phyloP scores from a whole-genome alignment of 805 yeast genomes.

The Ogataea nakhonphanomensis region DNA sequence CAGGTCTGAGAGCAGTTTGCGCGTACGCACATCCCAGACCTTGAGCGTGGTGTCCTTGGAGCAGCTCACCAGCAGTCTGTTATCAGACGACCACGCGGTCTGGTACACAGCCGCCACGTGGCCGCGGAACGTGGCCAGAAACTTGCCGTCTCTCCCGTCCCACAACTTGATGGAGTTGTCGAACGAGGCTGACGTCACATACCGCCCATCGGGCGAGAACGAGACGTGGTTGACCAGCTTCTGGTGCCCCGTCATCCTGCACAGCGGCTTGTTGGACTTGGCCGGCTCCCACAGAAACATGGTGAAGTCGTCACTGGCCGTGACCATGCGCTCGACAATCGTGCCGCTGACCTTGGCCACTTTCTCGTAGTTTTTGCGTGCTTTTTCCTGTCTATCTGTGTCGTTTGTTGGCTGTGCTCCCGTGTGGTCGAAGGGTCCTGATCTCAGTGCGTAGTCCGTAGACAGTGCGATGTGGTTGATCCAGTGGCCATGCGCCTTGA shows the following conservation, averaged over 20 bases:
- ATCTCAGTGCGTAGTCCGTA: conserved; percentile 82
- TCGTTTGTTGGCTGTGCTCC: conserved; percentile 42
- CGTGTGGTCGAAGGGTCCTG: conserved; percentile 84
- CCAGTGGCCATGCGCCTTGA: conserved; percentile 96
- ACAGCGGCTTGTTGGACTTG: conserved; percentile 73
- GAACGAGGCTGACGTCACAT: conserved; percentile 87
- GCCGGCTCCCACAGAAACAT: conserved; percentile 97
- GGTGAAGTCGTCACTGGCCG: conserved; percentile 96
- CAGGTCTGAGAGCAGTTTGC: conserved; percentile 79
- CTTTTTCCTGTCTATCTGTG: conserved; percentile 49
- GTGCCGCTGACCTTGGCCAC: conserved; percentile 58
- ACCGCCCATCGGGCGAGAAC: conserved; percentile 93
- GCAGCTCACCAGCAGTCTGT: conserved; percentile 84
- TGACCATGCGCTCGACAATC: conserved; percentile 72
- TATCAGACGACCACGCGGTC: conserved; percentile 96
- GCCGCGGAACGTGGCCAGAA: conserved; percentile 86
- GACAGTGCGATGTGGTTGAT: conserved; percentile 90
- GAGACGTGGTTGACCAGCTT: conserved; percentile 93
- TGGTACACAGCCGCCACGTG: conserved; percentile 98
- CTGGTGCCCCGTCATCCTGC: conserved; percentile 97
- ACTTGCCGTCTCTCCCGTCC: conserved; percentile 93
- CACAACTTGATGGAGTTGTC: conserved; percentile 94
- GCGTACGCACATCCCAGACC: conserved; percentile 91
- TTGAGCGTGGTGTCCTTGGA: conserved; percentile 95
- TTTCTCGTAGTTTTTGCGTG: conserved; percentile 58